phyloP scores from a whole-genome alignment of 805 yeast species.

The Candida morakotiae region DNA sequence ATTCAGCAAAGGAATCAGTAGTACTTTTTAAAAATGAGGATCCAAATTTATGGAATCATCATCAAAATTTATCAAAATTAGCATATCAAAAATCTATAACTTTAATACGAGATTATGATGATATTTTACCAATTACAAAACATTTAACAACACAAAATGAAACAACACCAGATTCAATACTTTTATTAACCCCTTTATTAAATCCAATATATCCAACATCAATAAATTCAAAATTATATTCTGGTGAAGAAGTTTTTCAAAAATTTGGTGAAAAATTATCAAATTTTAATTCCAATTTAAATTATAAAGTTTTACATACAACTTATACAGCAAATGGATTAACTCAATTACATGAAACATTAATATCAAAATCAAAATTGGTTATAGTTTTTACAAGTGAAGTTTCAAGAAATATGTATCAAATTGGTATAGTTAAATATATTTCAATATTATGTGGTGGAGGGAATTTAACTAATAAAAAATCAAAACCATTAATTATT shows the following conservation, averaged over 20 bases:
- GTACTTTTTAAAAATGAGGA: constrained; percentile 21
- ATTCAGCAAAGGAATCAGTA: constrained; percentile 18
- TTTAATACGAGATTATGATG: constrained; percentile 49
- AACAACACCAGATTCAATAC: constrained; percentile 22
- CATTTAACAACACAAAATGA: constrained; percentile 24
- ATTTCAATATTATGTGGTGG: constrained; percentile 52
- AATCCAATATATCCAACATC: constrained; percentile 28
- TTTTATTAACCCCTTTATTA: constrained; percentile 35
- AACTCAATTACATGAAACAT: constrained; percentile 50
- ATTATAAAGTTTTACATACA: constrained; percentile 51
- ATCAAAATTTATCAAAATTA: constrained; percentile 37
- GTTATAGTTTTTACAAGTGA: constrained; percentile 55
- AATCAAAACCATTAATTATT: constrained; percentile 56
- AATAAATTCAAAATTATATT: constrained; percentile 16
- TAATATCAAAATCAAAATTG: constrained; percentile 48
- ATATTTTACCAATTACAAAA: constrained; percentile 45
- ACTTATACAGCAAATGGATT: constrained; percentile 56
- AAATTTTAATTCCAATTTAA: constrained; percentile 23
- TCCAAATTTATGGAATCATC: constrained; percentile 37
- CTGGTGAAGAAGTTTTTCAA: constrained; percentile 51
- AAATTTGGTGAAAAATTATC: constrained; percentile 47
- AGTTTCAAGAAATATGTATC: constrained; percentile 57
- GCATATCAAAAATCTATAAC: constrained; percentile 53
- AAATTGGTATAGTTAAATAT: constrained; percentile 57
- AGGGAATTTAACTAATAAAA: no score